phyloP scores from a whole-genome alignment of 148 eudicot species.

The Linanthus parryae region DNA sequence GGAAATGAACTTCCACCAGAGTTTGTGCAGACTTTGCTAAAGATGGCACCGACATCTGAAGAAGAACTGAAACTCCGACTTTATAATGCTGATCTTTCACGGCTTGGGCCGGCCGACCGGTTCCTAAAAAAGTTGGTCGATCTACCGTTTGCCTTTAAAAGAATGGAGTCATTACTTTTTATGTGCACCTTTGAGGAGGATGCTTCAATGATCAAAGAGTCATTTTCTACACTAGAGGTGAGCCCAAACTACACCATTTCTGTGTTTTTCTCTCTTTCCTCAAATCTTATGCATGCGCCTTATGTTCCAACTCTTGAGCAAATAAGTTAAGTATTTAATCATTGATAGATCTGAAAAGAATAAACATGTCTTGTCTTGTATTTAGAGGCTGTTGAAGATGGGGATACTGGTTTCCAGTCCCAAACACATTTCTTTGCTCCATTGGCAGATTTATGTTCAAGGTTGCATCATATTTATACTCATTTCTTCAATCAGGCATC shows the following conservation, averaged over 20 bases:
- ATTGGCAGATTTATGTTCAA: too few relatives aligned
- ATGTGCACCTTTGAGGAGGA: constrained; percentile 72
- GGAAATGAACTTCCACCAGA: constrained; percentile 77
- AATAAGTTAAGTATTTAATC: too few relatives aligned
- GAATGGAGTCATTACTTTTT: constrained; percentile 55
- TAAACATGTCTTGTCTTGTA: too few relatives aligned
- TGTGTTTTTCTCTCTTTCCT: not conserved
- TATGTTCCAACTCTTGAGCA: too few relatives aligned
- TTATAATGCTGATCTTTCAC: constrained; percentile 51
- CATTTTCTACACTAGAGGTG: constrained; percentile 60
- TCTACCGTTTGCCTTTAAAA: constrained; percentile 63
- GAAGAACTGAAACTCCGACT: constrained; percentile 69
- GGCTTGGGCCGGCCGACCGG: constrained; percentile 78
- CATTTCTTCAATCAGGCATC: too few relatives aligned
- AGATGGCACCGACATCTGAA: constrained; percentile 72
- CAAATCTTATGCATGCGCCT: too few relatives aligned
- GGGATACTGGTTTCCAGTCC: too few relatives aligned
- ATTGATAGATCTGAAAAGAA: too few relatives aligned
- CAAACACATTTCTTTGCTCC: too few relatives aligned
- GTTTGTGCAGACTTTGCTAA: constrained; percentile 62
- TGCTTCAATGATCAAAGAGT: constrained; percentile 38
- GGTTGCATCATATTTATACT: too few relatives aligned
- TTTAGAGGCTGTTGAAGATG: too few relatives aligned
- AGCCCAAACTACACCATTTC: constrained; percentile 1
- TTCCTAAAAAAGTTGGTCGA: constrained; percentile 66